phyloP scores from a whole-genome alignment of 1,284 basidiomycete species.

The Heliocybe sulcata region DNA sequence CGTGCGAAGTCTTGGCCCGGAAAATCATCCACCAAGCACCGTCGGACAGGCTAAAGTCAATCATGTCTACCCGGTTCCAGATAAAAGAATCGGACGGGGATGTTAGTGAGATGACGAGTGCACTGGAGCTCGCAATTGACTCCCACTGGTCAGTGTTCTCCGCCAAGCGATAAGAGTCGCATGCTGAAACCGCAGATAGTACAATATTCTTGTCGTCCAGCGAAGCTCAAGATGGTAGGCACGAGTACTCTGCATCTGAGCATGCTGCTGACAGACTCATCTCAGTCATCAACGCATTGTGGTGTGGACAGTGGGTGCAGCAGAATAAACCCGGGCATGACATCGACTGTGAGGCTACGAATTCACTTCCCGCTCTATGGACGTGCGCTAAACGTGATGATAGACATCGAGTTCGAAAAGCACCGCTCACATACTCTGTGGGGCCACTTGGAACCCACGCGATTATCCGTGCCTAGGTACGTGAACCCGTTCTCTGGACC shows the following conservation, averaged over 20 bases:
- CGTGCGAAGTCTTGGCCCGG: conserved; percentile 86
- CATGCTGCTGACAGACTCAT: background rate
- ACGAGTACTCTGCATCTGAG: background rate
- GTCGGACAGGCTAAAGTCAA: conserved; percentile 52
- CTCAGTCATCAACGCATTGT: conserved; percentile 63
- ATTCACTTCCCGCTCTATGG: background rate
- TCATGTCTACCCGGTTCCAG: conserved; percentile 75
- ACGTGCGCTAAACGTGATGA: background rate
- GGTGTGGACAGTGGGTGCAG: conserved; percentile 80
- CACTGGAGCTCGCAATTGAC: conserved; percentile 80
- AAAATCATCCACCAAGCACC: conserved; percentile 67
- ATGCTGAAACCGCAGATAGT: conserved; percentile 25
- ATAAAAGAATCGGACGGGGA: conserved; percentile 68
- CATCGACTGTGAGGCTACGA: conserved; percentile 53
- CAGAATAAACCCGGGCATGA: conserved; percentile 62
- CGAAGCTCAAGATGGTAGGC: conserved; percentile 76
- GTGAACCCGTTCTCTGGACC: conserved; percentile 10
- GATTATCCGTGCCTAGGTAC: conserved; percentile 83
- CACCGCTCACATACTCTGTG: conserved; percentile 50
- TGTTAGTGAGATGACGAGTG: conserved; percentile 65
- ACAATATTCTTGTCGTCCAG: conserved; percentile 82
- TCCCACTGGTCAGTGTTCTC: conserved; percentile 57
- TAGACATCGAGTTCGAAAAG: conserved; percentile 58
- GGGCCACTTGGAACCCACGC: conserved; percentile 67
- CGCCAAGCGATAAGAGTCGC: background rate